A percentile compares a stretch with the other conserved stretches of the same genome.
Evolutionary conservation across 164 flowering plant species (phyloP).

Genomic region (Nelumbo lutea): DNA sequence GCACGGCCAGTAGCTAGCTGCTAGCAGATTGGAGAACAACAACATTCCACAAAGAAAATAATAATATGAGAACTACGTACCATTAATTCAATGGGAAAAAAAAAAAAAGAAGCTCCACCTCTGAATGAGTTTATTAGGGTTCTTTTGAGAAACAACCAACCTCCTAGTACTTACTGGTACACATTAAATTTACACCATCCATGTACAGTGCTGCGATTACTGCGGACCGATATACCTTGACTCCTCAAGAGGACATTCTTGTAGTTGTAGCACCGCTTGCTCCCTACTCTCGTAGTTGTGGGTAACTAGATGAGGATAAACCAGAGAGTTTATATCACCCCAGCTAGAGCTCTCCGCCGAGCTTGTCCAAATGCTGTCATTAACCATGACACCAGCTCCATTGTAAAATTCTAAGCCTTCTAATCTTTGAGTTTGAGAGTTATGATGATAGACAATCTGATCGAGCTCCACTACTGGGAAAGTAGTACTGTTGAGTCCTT

Average conservation of each 20-base stretch:
- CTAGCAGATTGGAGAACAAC: no score
- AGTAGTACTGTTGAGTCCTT: slow-evolving; percentile 12
- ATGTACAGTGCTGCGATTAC: slow-evolving; percentile 12
- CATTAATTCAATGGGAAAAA: slow-evolving; percentile 11
- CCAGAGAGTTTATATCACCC: slow-evolving; percentile 38
- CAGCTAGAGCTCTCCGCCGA: slow-evolving; percentile 38
- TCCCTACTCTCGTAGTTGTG: slow-evolving; percentile 30
- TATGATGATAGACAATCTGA: slow-evolving; percentile 13
- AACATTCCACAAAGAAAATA: background rate
- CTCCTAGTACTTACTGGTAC: slow-evolving; percentile 8
- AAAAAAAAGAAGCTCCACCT: slow-evolving; percentile 8
- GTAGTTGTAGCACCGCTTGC: slow-evolving; percentile 23
- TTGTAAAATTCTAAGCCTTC: slow-evolving; percentile 27
- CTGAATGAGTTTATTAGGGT: slow-evolving; percentile 14
- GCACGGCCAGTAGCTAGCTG: no score
- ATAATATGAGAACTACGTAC: background rate
- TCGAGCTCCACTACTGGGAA: slow-evolving; percentile 18
- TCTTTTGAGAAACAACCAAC: slow-evolving; percentile 6
- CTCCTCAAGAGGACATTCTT: slow-evolving; percentile 23
- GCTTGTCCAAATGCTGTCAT: slow-evolving; percentile 20
- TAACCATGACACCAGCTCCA: slow-evolving; percentile 24
- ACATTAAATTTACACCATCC: slow-evolving; percentile 30
- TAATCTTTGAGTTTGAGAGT: slow-evolving; percentile 13
- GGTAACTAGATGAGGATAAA: slow-evolving; percentile 22
- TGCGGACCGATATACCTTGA: slow-evolving; percentile 24